Conservation (phyloP, 1,284 basidiomycete species). For the Apiotrichum brassicae region DNA sequence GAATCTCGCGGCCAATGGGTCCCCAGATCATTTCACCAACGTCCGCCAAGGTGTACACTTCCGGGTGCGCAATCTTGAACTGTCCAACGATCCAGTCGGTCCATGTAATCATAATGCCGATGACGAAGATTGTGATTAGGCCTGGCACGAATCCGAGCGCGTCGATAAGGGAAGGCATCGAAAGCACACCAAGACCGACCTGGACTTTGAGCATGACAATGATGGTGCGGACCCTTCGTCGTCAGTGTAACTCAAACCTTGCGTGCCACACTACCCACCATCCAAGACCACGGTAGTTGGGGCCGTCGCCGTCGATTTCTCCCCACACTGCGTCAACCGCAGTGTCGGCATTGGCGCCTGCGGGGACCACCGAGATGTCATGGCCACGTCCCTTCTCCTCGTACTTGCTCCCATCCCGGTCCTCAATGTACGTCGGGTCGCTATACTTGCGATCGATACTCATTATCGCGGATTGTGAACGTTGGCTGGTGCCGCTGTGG, state of each 20-base stretch:
- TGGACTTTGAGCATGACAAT: conserved; percentile 38
- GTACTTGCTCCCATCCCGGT: too few species aligned
- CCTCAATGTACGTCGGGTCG: too few species aligned
- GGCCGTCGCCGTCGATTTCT: conserved; percentile 31
- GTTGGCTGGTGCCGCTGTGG: too few species aligned
- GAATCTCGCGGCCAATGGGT: conserved; percentile 21
- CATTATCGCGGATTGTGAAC: too few species aligned
- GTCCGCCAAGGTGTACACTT: conserved; percentile 21
- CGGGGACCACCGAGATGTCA: too few species aligned
- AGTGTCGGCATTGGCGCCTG: too few species aligned
- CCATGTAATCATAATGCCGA: conserved; percentile 31
- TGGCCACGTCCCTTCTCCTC: too few species aligned
- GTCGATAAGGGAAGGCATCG: conserved; percentile 27
- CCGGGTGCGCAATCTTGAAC: conserved; percentile 22
- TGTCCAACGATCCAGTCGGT: conserved; percentile 13
- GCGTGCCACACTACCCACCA: conserved; percentile 18
- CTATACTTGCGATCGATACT: too few species aligned
- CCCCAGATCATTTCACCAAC: conserved; percentile 23
- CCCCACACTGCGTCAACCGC: conserved; percentile 45
- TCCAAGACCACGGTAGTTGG: conserved; percentile 36
- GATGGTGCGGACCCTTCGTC: conserved; percentile 27
- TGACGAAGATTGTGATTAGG: conserved; percentile 23
- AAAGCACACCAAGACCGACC: conserved; percentile 39
- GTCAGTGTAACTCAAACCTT: background rate
- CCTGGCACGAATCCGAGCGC: conserved; percentile 31